A percentile compares a stretch with the other conserved stretches of the same genome.
phyloP scores from a whole-genome alignment of 139 green algal species.

The Coccomyxa sp. region DNA sequence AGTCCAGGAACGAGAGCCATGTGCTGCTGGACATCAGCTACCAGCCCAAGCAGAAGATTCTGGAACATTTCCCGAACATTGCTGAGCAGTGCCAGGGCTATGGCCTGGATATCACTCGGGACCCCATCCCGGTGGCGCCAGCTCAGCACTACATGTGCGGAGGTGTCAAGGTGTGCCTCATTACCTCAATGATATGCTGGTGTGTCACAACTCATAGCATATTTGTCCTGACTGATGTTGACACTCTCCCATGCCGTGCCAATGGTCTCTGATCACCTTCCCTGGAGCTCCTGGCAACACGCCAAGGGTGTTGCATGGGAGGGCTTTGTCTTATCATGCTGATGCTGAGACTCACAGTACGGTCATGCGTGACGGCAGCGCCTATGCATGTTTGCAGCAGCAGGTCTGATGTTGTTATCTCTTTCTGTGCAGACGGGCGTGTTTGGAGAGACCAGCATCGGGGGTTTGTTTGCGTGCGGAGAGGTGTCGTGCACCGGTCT shows the following conservation, averaged over 20 bases:
- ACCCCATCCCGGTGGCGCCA: constrained; percentile 93
- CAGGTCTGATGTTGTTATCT: not conserved
- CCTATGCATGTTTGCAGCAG: too few relatives aligned
- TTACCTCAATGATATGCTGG: not conserved
- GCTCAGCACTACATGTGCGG: constrained; percentile 98
- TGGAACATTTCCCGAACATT: constrained; percentile 95
- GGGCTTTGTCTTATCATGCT: too few relatives aligned
- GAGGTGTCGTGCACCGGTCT: constrained; percentile 80
- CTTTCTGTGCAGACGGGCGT: constrained; percentile 71
- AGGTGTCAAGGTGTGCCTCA: constrained; percentile 48
- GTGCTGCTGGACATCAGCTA: constrained; percentile 90
- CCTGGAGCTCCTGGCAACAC: not conserved
- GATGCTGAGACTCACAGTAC: too few relatives aligned
- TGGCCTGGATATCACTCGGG: constrained; percentile 89
- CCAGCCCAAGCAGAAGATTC: constrained; percentile 26
- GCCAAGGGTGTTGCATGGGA: not conserved
- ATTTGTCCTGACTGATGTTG: not conserved
- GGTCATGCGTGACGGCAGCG: too few relatives aligned
- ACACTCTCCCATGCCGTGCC: not conserved
- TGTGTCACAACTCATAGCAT: not conserved
- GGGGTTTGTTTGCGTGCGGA: constrained; percentile 89
- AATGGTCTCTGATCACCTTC: not conserved
- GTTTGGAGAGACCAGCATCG: constrained; percentile 79
- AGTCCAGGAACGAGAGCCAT: constrained; percentile 53
- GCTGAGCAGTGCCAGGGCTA: constrained; percentile 54